Evolutionary conservation across 208 protist genomes (phyloP).

Genomic region (Acanthamoeba royreba): DNA sequence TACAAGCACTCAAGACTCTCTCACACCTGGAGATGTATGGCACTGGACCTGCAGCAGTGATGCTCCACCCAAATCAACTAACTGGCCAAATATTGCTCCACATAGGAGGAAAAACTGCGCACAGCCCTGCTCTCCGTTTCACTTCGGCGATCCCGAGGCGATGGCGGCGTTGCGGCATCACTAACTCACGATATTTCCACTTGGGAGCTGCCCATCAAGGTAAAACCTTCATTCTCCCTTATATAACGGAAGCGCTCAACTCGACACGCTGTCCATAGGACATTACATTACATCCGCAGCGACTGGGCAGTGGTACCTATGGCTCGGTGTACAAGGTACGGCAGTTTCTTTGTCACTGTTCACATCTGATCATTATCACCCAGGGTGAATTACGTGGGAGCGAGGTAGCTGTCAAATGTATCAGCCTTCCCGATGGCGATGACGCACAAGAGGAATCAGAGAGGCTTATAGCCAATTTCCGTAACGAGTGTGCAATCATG

Average conservation of each 20-base stretch:
- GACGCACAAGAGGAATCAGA: neutral
- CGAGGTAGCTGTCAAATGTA: slow-evolving; percentile 2
- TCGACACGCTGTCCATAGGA: neutral
- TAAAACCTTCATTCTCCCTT: neutral
- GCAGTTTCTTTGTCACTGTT: neutral
- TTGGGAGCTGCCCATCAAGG: neutral
- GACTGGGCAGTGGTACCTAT: neutral
- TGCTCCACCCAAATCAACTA: neutral
- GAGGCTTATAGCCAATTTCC: neutral
- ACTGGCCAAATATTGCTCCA: neutral
- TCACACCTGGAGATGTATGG: neutral
- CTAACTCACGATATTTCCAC: neutral
- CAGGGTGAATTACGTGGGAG: neutral
- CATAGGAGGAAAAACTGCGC: neutral
- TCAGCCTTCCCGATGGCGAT: neutral
- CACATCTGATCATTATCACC: neutral
- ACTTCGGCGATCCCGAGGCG: neutral
- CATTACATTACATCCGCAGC: neutral
- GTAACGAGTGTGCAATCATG: slow-evolving; percentile 3
- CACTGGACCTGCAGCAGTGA: neutral
- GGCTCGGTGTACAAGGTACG: slow-evolving; percentile 12
- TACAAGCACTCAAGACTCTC: neutral
- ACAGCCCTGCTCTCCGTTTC: neutral
- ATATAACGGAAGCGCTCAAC: too few relatives aligned
- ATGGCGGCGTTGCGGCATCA: neutral